Percentiles rank a stretch among this genome's conserved stretches.
Evolutionary conservation across 768 basidiomycete species (phyloP).

Genomic region (Melanogaster broomeanus): DNA sequence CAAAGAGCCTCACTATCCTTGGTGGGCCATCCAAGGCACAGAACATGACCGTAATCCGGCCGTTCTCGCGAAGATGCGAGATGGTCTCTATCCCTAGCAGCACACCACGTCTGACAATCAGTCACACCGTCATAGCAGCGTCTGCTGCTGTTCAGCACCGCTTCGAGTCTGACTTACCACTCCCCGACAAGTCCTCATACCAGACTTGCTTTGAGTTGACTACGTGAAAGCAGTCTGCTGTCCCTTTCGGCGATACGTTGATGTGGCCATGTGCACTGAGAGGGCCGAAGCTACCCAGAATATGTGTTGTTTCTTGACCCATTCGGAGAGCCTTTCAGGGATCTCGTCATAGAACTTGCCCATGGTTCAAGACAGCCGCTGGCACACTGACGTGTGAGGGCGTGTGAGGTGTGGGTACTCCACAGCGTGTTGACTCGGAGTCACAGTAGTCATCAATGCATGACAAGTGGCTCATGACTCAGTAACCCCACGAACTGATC

Average conservation of each 20-base stretch:
- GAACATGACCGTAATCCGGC: constrained; percentile 64
- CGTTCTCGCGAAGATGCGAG: constrained; percentile 63
- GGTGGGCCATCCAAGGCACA: constrained; percentile 64
- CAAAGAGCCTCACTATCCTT: constrained; percentile 57
- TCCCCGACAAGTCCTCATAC: constrained; percentile 75
- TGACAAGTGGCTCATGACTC: no score
- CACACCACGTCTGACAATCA: background rate
- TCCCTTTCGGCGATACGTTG: constrained; percentile 71
- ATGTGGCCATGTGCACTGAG: constrained; percentile 56
- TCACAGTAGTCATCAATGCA: no score
- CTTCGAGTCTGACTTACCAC: constrained; percentile 42
- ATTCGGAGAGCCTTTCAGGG: constrained; percentile 53
- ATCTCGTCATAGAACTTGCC: constrained; percentile 60
- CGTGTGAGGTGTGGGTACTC: no score
- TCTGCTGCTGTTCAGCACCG: background rate
- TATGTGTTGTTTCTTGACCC: constrained; percentile 63
- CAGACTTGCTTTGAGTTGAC: constrained; percentile 56
- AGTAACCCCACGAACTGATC: no score
- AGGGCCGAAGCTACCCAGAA: constrained; percentile 74
- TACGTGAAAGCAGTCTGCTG: constrained; percentile 64
- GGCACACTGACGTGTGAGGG: no score
- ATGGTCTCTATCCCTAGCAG: constrained; percentile 57
- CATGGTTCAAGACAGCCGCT: no score
- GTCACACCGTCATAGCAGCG: background rate
- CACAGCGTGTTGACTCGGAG: no score